Base-by-base conservation (phyloP, 495 filamentous ascomycete species). In the Penicillium daleae region DNA sequence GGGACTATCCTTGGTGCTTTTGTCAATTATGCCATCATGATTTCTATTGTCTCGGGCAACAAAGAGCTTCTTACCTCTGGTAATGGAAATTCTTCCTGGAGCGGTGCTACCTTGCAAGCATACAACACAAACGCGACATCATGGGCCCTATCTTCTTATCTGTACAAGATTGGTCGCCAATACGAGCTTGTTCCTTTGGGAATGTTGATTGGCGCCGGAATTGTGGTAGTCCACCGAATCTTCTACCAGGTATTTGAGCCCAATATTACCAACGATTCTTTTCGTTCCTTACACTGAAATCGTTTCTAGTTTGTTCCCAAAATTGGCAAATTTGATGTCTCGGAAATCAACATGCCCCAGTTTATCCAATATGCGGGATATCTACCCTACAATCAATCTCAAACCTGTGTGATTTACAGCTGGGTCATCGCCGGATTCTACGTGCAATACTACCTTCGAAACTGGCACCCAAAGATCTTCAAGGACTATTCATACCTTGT, bases 401-500 rank as follows among this genome's bases (percentile, higher is more conserved):
- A 81, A 65, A 82, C 80, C 8, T 72, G 71, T 35, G 70, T 71
- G 17, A 39, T 82, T 51, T 61, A 74, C 55, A 71, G 56, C 24
- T 74, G 66, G 65, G 73, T 81, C 63, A 50, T 72, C 52, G 56
- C 71, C 13, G 82, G 83, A 6, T 72, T 86, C 66, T 78, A 78
- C 55, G 68, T 73, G 4, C 85, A 88, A 67, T 79, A 75, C 56
- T 88, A 80, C 54, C 70, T 88, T 5, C 74, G 85, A 6, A 80
- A 80, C 60, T 76, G 80, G 51, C 48, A 68, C 0, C 83, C 85
- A 4, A 57, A 71, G 2, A 73, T 82, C 33, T 88, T 86, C 73
- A 79, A 80, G 65, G 78, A 87, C 61, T 88, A 85, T 57, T 83
- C 80, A 37, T 88, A 87, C 59, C 71, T 88, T 0, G 66, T 87